Evolutionary conservation across 1,284 basidiomycete genomes (phyloP).

Genomic region (Porogramme epimiltina): DNA sequence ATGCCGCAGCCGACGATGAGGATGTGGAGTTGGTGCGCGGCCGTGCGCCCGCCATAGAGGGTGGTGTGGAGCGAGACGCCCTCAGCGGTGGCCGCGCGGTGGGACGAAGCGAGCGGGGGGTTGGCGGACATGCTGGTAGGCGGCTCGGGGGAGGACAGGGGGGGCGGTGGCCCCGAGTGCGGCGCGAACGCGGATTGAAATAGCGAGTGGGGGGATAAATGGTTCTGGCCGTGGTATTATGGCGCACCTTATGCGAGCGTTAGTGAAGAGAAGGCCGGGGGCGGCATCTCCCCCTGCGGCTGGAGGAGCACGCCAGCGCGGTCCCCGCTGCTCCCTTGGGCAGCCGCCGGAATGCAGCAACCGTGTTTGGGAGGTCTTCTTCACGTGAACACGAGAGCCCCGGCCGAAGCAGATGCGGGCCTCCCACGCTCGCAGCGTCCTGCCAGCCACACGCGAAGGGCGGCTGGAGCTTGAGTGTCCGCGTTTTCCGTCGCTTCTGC

Average conservation of each 20-base stretch:
- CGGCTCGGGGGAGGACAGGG: not conserved
- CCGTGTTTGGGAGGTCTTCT: too few species aligned
- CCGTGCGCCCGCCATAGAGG: slow-evolving; percentile 33
- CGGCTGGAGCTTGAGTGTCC: too few species aligned
- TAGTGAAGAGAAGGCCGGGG: not conserved
- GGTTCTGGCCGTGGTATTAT: slow-evolving; percentile 9
- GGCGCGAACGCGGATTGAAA: slow-evolving; percentile 12
- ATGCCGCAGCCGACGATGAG: slow-evolving; percentile 50
- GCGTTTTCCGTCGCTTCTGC: too few species aligned
- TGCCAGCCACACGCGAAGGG: too few species aligned
- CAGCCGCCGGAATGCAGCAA: too few species aligned
- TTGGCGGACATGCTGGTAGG: slow-evolving; percentile 6
- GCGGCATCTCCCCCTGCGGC: not conserved
- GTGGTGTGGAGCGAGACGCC: slow-evolving; percentile 17
- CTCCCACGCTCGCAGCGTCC: too few species aligned
- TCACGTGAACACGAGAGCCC: too few species aligned
- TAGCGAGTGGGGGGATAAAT: slow-evolving; percentile 13
- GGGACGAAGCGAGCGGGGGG: slow-evolving; percentile 1
- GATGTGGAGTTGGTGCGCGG: slow-evolving; percentile 40
- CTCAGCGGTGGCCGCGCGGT: slow-evolving; percentile 19
- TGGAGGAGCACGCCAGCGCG: too few species aligned
- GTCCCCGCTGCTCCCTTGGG: too few species aligned
- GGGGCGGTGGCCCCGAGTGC: not conserved
- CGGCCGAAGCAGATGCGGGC: too few species aligned
- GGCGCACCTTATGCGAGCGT: slow-evolving; percentile 7